Evolutionary conservation across 2,329 filamentous ascomycete species (phyloP), one percentile per base, ranked within the genome.

Genomic region (Fusarium nygamai): DNA sequence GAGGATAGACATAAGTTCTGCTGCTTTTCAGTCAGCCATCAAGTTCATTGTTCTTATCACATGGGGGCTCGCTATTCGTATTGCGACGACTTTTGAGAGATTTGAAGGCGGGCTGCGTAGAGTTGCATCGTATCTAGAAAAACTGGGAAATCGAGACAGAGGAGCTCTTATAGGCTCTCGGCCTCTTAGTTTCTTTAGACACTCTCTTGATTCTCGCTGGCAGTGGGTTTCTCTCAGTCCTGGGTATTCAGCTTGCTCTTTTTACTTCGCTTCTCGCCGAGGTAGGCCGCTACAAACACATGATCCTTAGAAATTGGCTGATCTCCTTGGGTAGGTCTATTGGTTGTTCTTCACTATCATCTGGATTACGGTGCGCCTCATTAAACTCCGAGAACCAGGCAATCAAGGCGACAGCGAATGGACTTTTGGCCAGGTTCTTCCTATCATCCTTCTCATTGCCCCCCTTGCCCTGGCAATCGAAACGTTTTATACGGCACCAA

Each of bases 381-480:
- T 44, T 1, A 31, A 36, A 7, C 34, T 38, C 7, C 50, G 69
- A n/a, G 1, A 6, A 2, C 2, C 10, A 0, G n/a, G 56, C 2
- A 12, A 33, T 1, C 19, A 17, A 12, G 66, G 66, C 1, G 65
- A 67, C 2, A 38, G 27, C 14, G 7, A 69, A 13, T 71, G 61
- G 69, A 54, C 41, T 0, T 71, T 71, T n/a, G 66, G 69, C 0
- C 66, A 71, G 19, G 1, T 59, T 20, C 41, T 71, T 4, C 66
- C 69, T 2, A 6, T 69, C 0, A 29, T 71, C 6, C 29, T 71
- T 6, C 36, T 66, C 3, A 1, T 59, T 6, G 65, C 48, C 0
- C 69, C 66, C 0, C 13, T 56, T 2, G 41, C 36, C 8, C 3
- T n/a, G 5, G 22, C 54, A 4, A 41, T 24, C 12, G 53, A 57